phyloP scores from a whole-genome alignment of 192 early-diverging fungal species.

The Lobulomyces angularis region DNA sequence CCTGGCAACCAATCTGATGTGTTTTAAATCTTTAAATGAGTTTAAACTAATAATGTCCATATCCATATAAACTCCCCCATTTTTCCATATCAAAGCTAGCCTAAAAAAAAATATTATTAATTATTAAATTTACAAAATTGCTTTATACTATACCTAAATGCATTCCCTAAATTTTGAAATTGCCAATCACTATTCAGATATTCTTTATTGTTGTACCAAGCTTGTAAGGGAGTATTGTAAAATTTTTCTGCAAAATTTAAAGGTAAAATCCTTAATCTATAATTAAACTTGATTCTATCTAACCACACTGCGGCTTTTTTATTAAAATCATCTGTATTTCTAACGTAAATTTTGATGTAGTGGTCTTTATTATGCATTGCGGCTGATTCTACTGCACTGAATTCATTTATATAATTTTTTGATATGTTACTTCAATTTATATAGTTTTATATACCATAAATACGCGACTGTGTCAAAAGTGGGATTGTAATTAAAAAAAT shows the following conservation, averaged over 20 bases:
- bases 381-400: no score
- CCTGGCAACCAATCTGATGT: conserved; percentile 8
- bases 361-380: conserved; percentile 16
- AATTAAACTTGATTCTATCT: no score
- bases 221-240: conserved; percentile 14
- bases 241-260: conserved; percentile 11
- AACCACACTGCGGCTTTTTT: conserved; percentile 6
- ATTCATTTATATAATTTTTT: no score
- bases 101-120: no score
- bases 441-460: no score
- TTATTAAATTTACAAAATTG: no score
- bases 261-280: no score
- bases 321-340: conserved; percentile 11
- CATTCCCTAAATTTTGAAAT: conserved; percentile 24
- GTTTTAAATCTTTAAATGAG: conserved; percentile 12
- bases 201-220: conserved; percentile 8
- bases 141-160: no score
- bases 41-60: conserved; percentile 23
- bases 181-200: conserved; percentile 15
- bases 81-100: conserved; percentile 12
- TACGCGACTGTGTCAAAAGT: no score
- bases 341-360: conserved; percentile 11
- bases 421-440: no score
- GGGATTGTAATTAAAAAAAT: no score
- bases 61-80: conserved; percentile 23